A percentile compares a stretch with the other conserved stretches of the same genome.
Evolutionary conservation across 2,329 filamentous ascomycete species (phyloP).

Genomic region (Penicillium griseofulvum): DNA sequence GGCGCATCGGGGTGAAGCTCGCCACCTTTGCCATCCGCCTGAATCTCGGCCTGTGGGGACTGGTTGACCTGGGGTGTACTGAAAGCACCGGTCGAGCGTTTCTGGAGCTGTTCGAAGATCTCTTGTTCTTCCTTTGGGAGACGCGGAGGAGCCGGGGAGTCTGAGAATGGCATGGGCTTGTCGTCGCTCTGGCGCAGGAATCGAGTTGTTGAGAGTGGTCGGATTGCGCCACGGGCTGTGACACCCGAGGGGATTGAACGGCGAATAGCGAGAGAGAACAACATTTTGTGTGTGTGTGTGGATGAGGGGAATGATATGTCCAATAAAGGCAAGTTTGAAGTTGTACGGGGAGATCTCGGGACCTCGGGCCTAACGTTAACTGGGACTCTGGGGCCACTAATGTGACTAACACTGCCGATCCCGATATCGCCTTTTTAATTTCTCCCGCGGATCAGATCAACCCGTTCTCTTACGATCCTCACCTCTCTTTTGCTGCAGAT

Average conservation of each 20-base stretch:
- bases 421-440: conserved; percentile 32
- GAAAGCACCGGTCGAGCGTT: conserved; percentile 71
- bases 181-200: conserved; percentile 23
- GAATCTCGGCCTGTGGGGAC: conserved; percentile 48
- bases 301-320: conserved; percentile 6
- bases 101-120: conserved; percentile 83
- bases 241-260: conserved; percentile 46
- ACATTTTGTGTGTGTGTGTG: conserved; percentile 16
- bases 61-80: conserved; percentile 63
- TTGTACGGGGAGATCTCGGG: conserved; percentile 1
- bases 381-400: conserved; percentile 1
- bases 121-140: conserved; percentile 87
- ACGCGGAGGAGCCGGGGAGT: conserved; percentile 71
- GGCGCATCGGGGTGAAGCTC: conserved; percentile 69
- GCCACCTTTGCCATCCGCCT: conserved; percentile 59
- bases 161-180: conserved; percentile 34
- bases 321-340: conserved; percentile 18
- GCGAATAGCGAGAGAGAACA: conserved; percentile 20
- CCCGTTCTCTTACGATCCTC: neutral
- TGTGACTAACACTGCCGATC: conserved; percentile 18
- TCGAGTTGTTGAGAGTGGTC: conserved; percentile 28
- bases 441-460: conserved; percentile 5
- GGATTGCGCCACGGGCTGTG: conserved; percentile 23
- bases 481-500: neutral
- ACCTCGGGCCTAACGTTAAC: neutral